Percentiles rank a stretch among this genome's conserved stretches.
phyloP scores from a whole-genome alignment of 306 rosid species.

The Medicago ruthenica region DNA sequence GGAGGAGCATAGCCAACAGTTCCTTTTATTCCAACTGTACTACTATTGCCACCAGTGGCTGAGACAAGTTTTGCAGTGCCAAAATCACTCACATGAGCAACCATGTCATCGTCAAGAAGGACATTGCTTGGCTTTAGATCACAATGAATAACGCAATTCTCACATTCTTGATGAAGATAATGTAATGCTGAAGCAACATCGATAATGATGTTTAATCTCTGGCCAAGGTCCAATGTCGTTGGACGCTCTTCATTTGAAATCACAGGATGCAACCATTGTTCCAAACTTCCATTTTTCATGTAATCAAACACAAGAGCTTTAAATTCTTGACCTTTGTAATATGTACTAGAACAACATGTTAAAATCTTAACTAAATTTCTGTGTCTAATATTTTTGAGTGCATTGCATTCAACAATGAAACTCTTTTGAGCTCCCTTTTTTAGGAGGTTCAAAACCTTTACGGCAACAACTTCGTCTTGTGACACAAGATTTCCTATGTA shows the following conservation, averaged over 20 bases:
- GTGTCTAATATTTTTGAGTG: constrained; percentile 26
- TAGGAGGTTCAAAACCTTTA: constrained; percentile 38
- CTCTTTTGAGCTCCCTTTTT: constrained; percentile 36
- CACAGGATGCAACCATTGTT: constrained; percentile 27
- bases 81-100: constrained; percentile 35
- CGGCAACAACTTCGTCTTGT: constrained; percentile 24
- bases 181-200: constrained; percentile 36
- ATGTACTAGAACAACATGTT: constrained; percentile 32
- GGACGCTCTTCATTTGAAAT: background rate
- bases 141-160: constrained; percentile 26
- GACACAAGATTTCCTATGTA: constrained; percentile 17
- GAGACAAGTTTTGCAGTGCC: constrained; percentile 34
- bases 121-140: constrained; percentile 44
- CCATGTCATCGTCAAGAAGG: constrained; percentile 33
- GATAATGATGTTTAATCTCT: constrained; percentile 13
- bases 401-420: constrained; percentile 36
- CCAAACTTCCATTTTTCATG: constrained; percentile 36
- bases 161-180: constrained; percentile 33
- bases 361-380: constrained; percentile 28
- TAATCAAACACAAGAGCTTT: constrained; percentile 41
- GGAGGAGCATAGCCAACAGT: constrained; percentile 44
- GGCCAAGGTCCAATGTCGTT: background rate
- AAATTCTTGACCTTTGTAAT: constrained; percentile 37
- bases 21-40: constrained; percentile 41
- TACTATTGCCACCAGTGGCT: background rate